Conservation (phyloP, 2,329 filamentous ascomycete genomes). For the Tricladium varicosporioides region DNA sequence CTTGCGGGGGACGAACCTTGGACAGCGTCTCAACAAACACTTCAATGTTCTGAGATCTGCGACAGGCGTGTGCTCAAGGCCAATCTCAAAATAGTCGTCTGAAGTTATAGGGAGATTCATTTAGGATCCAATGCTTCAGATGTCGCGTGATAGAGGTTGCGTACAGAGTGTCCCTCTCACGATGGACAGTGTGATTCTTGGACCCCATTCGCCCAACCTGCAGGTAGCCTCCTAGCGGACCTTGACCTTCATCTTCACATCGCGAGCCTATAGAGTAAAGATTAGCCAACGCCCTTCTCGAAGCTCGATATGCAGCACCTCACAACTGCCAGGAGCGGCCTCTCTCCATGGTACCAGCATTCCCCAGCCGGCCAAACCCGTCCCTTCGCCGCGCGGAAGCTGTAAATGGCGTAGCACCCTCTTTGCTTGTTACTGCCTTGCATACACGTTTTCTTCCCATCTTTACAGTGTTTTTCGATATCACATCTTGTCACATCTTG, state of each 20-base stretch:
- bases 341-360: not conserved
- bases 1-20: not conserved
- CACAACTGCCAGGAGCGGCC: conserved; percentile 1
- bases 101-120: not conserved
- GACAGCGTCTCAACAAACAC: not conserved
- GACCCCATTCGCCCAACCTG: not conserved
- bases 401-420: not conserved
- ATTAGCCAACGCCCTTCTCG: conserved; percentile 1
- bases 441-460: not conserved
- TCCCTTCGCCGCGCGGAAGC: not conserved
- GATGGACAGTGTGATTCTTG: not conserved
- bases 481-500: conserved; percentile 2
- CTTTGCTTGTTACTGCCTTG: conserved; percentile 3
- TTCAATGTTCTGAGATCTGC: not conserved
- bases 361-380: conserved; percentile 11
- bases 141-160: not conserved
- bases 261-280: not conserved
- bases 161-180: not conserved
- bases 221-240: conserved; percentile 4
- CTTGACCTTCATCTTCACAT: not conserved
- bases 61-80: not conserved
- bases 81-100: not conserved
- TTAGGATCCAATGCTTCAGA: not conserved
- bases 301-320: conserved; percentile 6
- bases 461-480: not conserved